A percentile compares a stretch with the other conserved stretches of the same genome.
Conservation (phyloP, 768 basidiomycete genomes). For the Tephrocybe sp. region DNA sequence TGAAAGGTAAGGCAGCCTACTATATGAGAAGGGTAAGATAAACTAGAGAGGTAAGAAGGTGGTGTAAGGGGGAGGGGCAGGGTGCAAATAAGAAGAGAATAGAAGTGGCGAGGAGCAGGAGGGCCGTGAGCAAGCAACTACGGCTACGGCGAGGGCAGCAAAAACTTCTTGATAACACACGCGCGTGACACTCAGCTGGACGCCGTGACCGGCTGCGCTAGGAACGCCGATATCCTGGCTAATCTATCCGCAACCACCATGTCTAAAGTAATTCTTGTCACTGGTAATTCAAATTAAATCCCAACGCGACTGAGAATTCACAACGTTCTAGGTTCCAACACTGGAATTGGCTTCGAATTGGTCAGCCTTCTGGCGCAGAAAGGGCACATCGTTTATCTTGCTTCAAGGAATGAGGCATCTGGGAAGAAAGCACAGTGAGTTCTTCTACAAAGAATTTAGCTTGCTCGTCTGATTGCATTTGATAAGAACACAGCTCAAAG, state of each 20-base stretch:
- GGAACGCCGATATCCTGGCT: too few relatives aligned
- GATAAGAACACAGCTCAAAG: constrained; percentile 20
- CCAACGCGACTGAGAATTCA: background rate
- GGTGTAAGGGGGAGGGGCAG: too few relatives aligned
- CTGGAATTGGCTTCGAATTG: constrained; percentile 48
- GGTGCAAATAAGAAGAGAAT: too few relatives aligned
- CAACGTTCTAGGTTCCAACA: constrained; percentile 34
- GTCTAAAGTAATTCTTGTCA: constrained; percentile 22
- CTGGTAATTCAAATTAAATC: constrained; percentile 7
- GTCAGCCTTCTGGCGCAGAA: constrained; percentile 42
- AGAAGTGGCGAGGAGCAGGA: too few relatives aligned
- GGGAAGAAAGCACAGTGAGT: constrained; percentile 42
- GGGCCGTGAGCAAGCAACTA: too few relatives aligned
- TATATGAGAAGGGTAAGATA: too few relatives aligned
- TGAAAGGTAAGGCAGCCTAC: too few relatives aligned
- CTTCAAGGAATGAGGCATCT: constrained; percentile 36
- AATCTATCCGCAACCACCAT: constrained; percentile 1
- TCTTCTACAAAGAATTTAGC: background rate
- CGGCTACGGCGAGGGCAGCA: too few relatives aligned
- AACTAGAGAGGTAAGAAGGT: too few relatives aligned
- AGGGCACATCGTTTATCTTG: constrained; percentile 44
- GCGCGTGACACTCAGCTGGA: too few relatives aligned
- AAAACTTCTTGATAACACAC: too few relatives aligned
- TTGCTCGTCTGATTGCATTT: background rate
- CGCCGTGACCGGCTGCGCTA: too few relatives aligned